Evolutionary conservation across 257 asterid genomes (phyloP), one percentile per base, ranked within the genome.

Genomic region (Przewalskia tangutica): DNA sequence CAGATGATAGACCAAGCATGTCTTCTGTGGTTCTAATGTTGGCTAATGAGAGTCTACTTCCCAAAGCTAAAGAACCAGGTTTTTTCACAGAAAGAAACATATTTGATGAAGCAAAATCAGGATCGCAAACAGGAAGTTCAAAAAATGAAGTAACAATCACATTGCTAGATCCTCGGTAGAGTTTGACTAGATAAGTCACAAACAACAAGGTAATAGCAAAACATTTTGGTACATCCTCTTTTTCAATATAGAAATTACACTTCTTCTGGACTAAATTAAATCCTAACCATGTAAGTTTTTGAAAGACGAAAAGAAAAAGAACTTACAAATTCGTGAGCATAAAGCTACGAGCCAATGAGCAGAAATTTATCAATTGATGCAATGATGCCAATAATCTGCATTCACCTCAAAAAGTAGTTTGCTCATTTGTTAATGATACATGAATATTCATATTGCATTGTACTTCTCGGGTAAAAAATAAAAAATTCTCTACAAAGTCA

Each of bases 1-100:
- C 78, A 70, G 58, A 6, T 5, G 78, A 44, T 44, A 70, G 81
- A 27, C 81, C 81, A 55, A 77, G 4, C 55, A 77, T 77, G 68
- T 77, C 40, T 77, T 77, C 70, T 20, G 66, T 77, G 0, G 68
- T 55, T 56, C 36, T 14, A 12, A 77, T 77, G 81, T 55, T 77
- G 53, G 54, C 38, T 77, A 55, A 34, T 32, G 81, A 77, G 48
- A 20, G 8, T 8, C 17, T 54, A 34, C 51, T 77, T 1, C 53
- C 81, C 11, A 9, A 54, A 16, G 53, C 68, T 32, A 77, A 56
- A 77, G 68, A 77, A 34, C 81, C 81, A 10, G 81, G 68, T 2
- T 77, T 66, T 23, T 66, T 32, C 75, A 66, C 48, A 3, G 58
- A 71, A n/a, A 44, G 16, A 71, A 71, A 50, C 9, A 23, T 44